Evolutionary conservation across 208 protist genomes (phyloP), one percentile per base, ranked within the genome.

Genomic region (Acanthamoeba triangularis): DNA sequence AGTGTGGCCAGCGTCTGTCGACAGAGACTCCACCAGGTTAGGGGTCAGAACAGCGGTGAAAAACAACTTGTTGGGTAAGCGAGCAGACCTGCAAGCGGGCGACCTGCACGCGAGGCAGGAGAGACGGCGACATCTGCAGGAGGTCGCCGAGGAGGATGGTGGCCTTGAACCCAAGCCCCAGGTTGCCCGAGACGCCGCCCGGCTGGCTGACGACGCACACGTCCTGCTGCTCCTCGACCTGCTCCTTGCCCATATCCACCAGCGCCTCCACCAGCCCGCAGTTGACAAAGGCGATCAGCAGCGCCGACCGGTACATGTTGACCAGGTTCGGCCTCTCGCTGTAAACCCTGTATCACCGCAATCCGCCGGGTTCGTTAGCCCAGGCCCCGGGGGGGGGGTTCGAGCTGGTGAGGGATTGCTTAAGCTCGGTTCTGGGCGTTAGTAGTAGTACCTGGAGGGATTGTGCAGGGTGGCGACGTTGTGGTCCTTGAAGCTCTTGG

Each of bases 201-300:
- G 16, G 10, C 37, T 49, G 30, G 72, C 11, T 35, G 44, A 33
- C 41, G 35, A 20, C 44, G 35, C 37, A 10, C 41, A 44, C 37
- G 37, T 78, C 74, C 37, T 82, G 74, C 20, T 54, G 74, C 41
- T 90, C 56, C 33, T 90, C 82, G 4, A 69, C 82, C 18, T 69
- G 82, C 49, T 90, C 56, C 28, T 95, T 96, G 37, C 96, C 96
- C 13, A 96, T 30, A 92, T 94, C 78, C 30, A 95, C 93, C 2
- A 96, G 54, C 23, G 94, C 96, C 16, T 96, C 96, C n/a, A 96
- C 95, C 2, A 96, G 25, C 7, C 96, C 96, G 72, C 82, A 93
- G 56, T 96, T 56, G 44, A 96, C 95, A 16, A 96, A 96, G 37
- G 94, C 44, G 37, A 96, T 95, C 16, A 96, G 72, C 16, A 96